These are phyloP conservation scores for Funneliformis mosseae DNA, from an alignment of 192 early-diverging fungal genomes.

Conservation along the genomic window DNA sequence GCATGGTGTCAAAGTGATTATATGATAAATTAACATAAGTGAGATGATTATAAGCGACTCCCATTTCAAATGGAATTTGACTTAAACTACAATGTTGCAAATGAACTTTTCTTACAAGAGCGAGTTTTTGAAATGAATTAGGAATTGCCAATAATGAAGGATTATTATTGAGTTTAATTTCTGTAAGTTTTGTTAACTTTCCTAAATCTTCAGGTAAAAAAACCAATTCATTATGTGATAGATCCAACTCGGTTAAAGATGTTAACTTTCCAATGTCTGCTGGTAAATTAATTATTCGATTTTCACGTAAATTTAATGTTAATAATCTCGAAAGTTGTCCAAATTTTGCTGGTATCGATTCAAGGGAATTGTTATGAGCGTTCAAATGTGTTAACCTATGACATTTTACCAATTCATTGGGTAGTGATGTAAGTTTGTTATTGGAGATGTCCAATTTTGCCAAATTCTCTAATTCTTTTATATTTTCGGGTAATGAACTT, in stretches of 20 bases:
- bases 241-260: constrained; percentile 50
- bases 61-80: constrained; percentile 44
- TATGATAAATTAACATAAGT: constrained; percentile 42
- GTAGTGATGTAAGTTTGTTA: constrained; percentile 48
- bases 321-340: constrained; percentile 46
- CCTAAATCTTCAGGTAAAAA: constrained; percentile 50
- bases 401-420: constrained; percentile 41
- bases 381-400: constrained; percentile 47
- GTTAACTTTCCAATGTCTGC: constrained; percentile 47
- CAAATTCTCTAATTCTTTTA: constrained; percentile 50
- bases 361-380: constrained; percentile 50
- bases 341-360: constrained; percentile 50
- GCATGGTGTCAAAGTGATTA: constrained; percentile 47
- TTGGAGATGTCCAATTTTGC: constrained; percentile 58
- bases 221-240: constrained; percentile 53
- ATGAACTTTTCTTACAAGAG: constrained; percentile 38
- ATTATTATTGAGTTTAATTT: constrained; percentile 49
- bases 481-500: constrained; percentile 43
- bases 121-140: constrained; percentile 37
- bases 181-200: constrained; percentile 43
- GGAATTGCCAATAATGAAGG: constrained; percentile 41
- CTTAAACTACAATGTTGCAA: constrained; percentile 47
- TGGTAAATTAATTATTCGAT: constrained; percentile 46
- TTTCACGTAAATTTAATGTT: constrained; percentile 53
- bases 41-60: constrained; percentile 41